Percentiles rank a stretch among this genome's conserved stretches.
Conservation (phyloP, 441 rosid genomes). For the Brassica hybrid region DNA sequence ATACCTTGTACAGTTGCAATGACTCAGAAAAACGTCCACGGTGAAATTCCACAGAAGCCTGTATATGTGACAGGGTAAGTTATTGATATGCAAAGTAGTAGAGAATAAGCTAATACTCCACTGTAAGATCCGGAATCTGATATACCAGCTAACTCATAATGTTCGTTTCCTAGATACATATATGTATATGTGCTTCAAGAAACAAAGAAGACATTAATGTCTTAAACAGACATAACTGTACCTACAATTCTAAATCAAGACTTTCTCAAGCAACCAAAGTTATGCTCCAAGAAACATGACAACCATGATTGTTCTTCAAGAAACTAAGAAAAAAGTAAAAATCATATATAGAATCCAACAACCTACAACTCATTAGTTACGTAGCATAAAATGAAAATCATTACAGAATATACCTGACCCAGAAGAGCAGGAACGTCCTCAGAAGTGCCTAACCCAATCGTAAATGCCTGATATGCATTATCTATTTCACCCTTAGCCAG, state of each 20-base stretch:
- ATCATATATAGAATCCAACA: conserved; percentile 11
- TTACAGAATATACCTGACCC: conserved; percentile 72
- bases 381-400: neutral
- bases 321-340: neutral
- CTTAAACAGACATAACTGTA: neutral
- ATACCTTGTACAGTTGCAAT: conserved; percentile 86
- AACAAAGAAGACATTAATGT: neutral
- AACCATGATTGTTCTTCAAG: conserved; percentile 1
- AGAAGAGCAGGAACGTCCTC: conserved; percentile 95
- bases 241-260: neutral
- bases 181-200: conserved; percentile 6
- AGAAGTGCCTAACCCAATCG: conserved; percentile 69
- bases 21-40: conserved; percentile 86
- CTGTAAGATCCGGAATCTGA: neutral
- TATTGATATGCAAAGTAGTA: conserved; percentile 26
- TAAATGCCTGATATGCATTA: conserved; percentile 91
- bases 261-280: conserved; percentile 21
- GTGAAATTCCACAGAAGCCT: conserved; percentile 95
- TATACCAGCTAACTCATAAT: conserved; percentile 12
- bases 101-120: conserved; percentile 22
- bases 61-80: conserved; percentile 41
- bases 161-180: neutral
- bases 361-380: neutral
- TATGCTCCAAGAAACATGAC: conserved; percentile 17
- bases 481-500: conserved; percentile 97